These are phyloP conservation scores for Phlebiopsis gigantea DNA, from an alignment of 768 basidiomycete species.

Conservation along the genomic window DNA sequence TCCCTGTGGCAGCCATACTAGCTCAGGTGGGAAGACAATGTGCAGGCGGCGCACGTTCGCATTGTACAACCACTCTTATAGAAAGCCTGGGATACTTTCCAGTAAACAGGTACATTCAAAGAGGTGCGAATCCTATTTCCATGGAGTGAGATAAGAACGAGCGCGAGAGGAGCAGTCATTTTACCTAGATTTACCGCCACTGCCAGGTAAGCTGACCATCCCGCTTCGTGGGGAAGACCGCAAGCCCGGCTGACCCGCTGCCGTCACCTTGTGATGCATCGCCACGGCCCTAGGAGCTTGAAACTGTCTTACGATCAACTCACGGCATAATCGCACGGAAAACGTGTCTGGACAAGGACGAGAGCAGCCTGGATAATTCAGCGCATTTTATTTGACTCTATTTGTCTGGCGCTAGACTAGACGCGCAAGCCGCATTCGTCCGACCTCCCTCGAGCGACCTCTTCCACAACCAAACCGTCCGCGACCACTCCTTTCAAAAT, in stretches of 20 bases:
- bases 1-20: neutral
- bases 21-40: neutral
- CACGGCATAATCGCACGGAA: neutral
- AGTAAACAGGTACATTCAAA: neutral
- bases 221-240: too few relatives aligned
- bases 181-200: too few relatives aligned
- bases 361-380: constrained; percentile 2
- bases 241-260: too few relatives aligned
- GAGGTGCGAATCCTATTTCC: too few relatives aligned
- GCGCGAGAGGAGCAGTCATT: too few relatives aligned
- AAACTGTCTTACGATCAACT: too few relatives aligned
- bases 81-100: neutral
- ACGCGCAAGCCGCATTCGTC: constrained; percentile 6
- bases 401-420: neutral
- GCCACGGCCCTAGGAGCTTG: too few relatives aligned
- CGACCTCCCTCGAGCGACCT: neutral
- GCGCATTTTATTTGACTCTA: constrained; percentile 2
- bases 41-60: neutral
- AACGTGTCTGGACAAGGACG: neutral
- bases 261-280: too few relatives aligned
- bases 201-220: too few relatives aligned
- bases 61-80: neutral
- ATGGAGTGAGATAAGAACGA: too few relatives aligned
- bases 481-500: constrained; percentile 3
- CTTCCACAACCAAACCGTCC: neutral